phyloP scores from a whole-genome alignment of 78 protist species.

The Chrysochromulina parva region DNA sequence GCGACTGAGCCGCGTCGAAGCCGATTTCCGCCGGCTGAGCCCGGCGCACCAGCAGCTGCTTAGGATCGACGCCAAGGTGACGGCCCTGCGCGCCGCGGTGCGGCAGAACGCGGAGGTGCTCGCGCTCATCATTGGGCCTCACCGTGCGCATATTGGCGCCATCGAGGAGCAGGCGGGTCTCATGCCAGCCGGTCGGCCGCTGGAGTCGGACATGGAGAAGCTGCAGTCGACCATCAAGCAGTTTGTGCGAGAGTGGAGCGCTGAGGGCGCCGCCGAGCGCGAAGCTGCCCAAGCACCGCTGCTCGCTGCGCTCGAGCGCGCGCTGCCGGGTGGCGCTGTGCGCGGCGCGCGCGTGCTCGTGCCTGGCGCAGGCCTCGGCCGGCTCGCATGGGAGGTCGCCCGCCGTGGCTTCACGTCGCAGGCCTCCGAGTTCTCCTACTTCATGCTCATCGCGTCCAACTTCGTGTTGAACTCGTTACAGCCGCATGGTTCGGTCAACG shows the following conservation, averaged over 20 bases:
- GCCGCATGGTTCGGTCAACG: background rate
- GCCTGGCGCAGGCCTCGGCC: constrained; percentile 85
- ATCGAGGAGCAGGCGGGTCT: background rate
- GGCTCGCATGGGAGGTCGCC: constrained; percentile 77
- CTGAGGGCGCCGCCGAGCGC: constrained; percentile 69
- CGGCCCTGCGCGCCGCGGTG: background rate
- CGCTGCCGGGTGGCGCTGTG: background rate
- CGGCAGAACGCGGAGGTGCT: background rate
- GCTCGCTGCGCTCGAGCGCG: constrained; percentile 22
- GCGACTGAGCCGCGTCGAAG: background rate
- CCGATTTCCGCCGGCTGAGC: background rate
- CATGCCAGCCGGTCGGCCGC: too few species aligned
- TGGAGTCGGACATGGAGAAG: constrained; percentile 21
- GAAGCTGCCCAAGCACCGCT: constrained; percentile 48
- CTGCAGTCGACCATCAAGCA: constrained; percentile 28
- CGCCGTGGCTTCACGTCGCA: constrained; percentile 52
- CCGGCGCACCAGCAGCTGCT: too few species aligned
- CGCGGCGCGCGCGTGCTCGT: constrained; percentile 40
- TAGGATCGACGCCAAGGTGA: background rate
- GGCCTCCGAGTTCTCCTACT: constrained; percentile 75
- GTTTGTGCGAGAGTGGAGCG: constrained; percentile 57
- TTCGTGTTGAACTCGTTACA: constrained; percentile 55
- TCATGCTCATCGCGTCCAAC: constrained; percentile 71
- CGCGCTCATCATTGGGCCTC: background rate
- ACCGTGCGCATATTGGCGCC: background rate